These are phyloP conservation scores for Colletotrichum tropicicola DNA, from an alignment of 2,329 filamentous ascomycete species.

Conservation along the genomic window DNA sequence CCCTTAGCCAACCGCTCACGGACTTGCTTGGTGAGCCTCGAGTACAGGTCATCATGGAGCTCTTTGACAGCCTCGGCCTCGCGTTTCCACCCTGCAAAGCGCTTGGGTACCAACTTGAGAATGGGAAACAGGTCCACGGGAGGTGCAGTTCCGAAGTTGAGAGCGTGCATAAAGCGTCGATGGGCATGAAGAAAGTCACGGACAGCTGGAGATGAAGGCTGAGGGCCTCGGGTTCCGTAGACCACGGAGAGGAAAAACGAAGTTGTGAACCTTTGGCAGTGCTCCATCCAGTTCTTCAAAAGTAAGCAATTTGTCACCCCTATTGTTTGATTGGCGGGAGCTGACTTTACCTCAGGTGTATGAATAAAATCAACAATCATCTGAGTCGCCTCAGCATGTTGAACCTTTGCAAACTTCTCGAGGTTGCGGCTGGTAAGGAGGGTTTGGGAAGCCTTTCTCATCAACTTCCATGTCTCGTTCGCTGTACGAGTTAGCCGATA, in stretches of 20 bases:
- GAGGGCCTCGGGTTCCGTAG: neutral
- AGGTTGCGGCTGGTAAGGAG: neutral
- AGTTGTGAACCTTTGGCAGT: neutral
- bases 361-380: neutral
- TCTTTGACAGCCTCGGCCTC: neutral
- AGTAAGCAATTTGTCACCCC: neutral
- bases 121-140: neutral
- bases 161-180: neutral
- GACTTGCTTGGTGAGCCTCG: neutral
- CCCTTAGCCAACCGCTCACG: neutral
- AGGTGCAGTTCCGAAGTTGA: neutral
- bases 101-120: neutral
- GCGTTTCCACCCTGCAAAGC: neutral
- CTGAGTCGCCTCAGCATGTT: neutral
- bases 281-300: neutral
- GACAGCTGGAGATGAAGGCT: neutral
- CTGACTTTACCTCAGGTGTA: neutral
- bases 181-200: neutral
- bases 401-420: neutral
- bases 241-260: neutral
- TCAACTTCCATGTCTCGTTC: neutral
- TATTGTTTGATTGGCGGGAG: neutral
- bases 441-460: neutral
- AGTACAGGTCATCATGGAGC: neutral
- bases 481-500: neutral